Percentiles rank a stretch among this genome's conserved stretches.
These are phyloP conservation scores for Brettanomyces bruxellensis DNA, from an alignment of 805 yeast species.

Conservation along the genomic window DNA sequence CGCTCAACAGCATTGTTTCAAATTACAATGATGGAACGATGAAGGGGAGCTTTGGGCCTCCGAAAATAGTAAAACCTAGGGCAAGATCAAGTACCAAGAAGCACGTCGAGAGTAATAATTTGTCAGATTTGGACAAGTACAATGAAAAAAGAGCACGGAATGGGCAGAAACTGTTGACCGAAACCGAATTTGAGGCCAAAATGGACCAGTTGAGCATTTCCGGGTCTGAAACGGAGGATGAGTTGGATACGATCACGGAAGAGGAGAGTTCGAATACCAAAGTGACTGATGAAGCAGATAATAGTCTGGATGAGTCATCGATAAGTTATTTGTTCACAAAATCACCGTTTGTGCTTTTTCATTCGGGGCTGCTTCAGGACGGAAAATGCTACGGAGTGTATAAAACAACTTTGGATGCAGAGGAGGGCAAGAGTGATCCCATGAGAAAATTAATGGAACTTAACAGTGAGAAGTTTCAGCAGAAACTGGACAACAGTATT, in stretches of 20 bases:
- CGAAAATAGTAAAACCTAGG: slow-evolving; percentile 8
- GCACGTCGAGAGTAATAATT: not conserved
- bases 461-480: slow-evolving; percentile 10
- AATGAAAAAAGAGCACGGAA: slow-evolving; percentile 47
- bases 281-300: slow-evolving; percentile 1
- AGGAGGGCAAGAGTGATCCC: slow-evolving; percentile 37
- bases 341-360: slow-evolving; percentile 59
- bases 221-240: slow-evolving; percentile 31
- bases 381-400: slow-evolving; percentile 55
- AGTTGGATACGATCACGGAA: slow-evolving; percentile 5
- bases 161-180: slow-evolving; percentile 38
- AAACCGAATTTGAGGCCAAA: slow-evolving; percentile 48
- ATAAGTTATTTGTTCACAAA: slow-evolving; percentile 54
- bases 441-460: slow-evolving; percentile 30
- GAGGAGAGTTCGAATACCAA: slow-evolving; percentile 17
- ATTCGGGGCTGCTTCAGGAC: slow-evolving; percentile 33
- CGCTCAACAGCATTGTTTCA: slow-evolving; percentile 2
- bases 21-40: not conserved
- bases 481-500: slow-evolving; percentile 21
- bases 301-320: slow-evolving; percentile 23
- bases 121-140: slow-evolving; percentile 18
- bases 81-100: not conserved
- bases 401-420: slow-evolving; percentile 47
- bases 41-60: not conserved
- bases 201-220: slow-evolving; percentile 48